These are phyloP conservation scores for Sarocladium strictum DNA, from an alignment of 2,329 filamentous ascomycete species.

Conservation along the genomic window DNA sequence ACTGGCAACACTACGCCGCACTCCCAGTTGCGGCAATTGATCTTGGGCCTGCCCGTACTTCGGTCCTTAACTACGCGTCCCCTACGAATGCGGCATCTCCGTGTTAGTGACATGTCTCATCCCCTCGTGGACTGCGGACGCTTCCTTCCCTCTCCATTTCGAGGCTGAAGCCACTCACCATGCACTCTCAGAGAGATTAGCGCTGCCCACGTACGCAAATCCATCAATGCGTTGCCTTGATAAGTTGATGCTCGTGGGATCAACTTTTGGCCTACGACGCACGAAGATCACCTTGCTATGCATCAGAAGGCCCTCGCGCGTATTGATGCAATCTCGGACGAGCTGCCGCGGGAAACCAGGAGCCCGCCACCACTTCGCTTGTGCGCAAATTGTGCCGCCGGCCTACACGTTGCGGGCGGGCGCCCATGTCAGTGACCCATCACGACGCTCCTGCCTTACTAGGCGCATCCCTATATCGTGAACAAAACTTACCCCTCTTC, in stretches of 20 bases:
- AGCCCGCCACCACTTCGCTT: slow-evolving; percentile 64
- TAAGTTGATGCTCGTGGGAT: slow-evolving; percentile 1
- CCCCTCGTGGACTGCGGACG: background rate
- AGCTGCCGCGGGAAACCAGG: slow-evolving; percentile 64
- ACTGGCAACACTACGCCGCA: slow-evolving; percentile 78
- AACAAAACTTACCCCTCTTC: slow-evolving; percentile 42
- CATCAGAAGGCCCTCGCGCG: slow-evolving; percentile 66
- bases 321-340: slow-evolving; percentile 71
- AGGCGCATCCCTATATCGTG: slow-evolving; percentile 1
- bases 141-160: background rate
- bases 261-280: slow-evolving; percentile 17
- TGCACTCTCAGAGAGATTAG: slow-evolving; percentile 87
- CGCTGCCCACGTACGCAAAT: slow-evolving; percentile 85
- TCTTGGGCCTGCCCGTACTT: slow-evolving; percentile 59
- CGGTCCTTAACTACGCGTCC: slow-evolving; percentile 70
- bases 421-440: slow-evolving; percentile 21
- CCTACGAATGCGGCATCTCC: slow-evolving; percentile 41
- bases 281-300: slow-evolving; percentile 75
- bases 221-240: slow-evolving; percentile 27
- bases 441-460: background rate
- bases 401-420: slow-evolving; percentile 38
- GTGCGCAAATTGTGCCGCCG: slow-evolving; percentile 80
- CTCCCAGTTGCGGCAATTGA: slow-evolving; percentile 92
- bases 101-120: slow-evolving; percentile 14
- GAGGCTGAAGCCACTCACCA: slow-evolving; percentile 54